phyloP scores from a whole-genome alignment of 2,329 filamentous ascomycete species.

The Falciphora oryzae region DNA sequence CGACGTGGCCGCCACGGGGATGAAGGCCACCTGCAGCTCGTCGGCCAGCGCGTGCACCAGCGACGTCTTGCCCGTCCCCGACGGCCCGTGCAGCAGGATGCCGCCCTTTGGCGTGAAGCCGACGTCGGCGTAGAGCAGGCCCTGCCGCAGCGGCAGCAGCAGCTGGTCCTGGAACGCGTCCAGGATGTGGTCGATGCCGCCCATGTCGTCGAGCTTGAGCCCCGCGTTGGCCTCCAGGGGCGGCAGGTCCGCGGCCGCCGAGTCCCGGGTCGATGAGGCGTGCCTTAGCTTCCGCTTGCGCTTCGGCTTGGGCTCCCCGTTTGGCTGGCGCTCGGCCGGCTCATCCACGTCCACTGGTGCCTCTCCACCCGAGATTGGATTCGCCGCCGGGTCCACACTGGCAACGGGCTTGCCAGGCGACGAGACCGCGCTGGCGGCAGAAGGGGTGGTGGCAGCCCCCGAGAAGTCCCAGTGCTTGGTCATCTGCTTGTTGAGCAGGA shows the following conservation, averaged over 20 bases:
- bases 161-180: constrained; percentile 64
- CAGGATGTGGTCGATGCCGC: constrained; percentile 69
- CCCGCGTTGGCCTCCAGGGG: constrained; percentile 40
- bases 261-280: not conserved
- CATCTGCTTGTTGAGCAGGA: constrained; percentile 35
- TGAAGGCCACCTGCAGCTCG: constrained; percentile 68
- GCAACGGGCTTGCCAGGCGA: not conserved
- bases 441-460: constrained; percentile 5
- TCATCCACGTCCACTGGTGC: constrained; percentile 6
- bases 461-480: constrained; percentile 33
- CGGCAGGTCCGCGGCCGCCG: not conserved
- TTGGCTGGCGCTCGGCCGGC: constrained; percentile 46
- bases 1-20: constrained; percentile 75
- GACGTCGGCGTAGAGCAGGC: constrained; percentile 58
- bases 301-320: constrained; percentile 63
- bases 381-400: not conserved
- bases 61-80: constrained; percentile 82
- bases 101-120: constrained; percentile 67
- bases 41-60: constrained; percentile 76
- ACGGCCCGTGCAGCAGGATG: constrained; percentile 74
- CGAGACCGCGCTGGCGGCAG: not conserved
- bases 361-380: not conserved
- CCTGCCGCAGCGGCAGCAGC: constrained; percentile 64
- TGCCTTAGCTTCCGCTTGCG: constrained; percentile 47
- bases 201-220: constrained; percentile 65